These are phyloP conservation scores for Stygiomarasmius scandens DNA, from an alignment of 1,284 basidiomycete species.

Conservation along the genomic window DNA sequence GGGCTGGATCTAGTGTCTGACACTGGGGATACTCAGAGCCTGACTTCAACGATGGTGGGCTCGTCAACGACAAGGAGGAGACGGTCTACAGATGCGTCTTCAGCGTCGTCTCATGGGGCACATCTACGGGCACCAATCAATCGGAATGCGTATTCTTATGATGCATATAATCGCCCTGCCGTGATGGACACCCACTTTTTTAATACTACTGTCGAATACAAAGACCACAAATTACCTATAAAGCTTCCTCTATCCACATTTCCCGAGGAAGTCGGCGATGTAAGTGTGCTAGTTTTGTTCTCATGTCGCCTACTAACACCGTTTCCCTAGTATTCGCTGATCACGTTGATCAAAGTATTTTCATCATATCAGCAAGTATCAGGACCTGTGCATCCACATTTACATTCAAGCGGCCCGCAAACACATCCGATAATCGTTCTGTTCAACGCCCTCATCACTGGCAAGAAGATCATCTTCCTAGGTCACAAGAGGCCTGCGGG, in stretches of 20 bases:
- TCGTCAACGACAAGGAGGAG: conserved; percentile 49
- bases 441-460: conserved; percentile 92
- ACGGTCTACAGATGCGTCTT: conserved; percentile 72
- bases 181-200: conserved; percentile 93
- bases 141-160: conserved; percentile 6
- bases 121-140: conserved; percentile 21
- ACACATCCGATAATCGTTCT: conserved; percentile 94
- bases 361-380: conserved; percentile 68
- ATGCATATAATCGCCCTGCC: conserved; percentile 43
- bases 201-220: conserved; percentile 83
- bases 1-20: conserved; percentile 42
- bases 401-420: conserved; percentile 88
- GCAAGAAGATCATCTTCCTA: conserved; percentile 93
- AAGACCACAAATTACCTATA: conserved; percentile 79
- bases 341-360: conserved; percentile 88
- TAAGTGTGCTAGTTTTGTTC: conserved; percentile 35
- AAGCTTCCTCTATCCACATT: conserved; percentile 86
- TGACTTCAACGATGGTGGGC: conserved; percentile 39
- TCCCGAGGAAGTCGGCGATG: conserved; percentile 94
- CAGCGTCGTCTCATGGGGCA: conserved; percentile 56
- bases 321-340: conserved; percentile 81
- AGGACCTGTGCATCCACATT: conserved; percentile 86
- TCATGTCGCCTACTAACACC: background rate
- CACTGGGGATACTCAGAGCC: conserved; percentile 38
- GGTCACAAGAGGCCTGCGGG: conserved; percentile 87